These are phyloP conservation scores for Drosera capensis DNA, from an alignment of 148 eudicot genomes.

Conservation along the genomic window DNA sequence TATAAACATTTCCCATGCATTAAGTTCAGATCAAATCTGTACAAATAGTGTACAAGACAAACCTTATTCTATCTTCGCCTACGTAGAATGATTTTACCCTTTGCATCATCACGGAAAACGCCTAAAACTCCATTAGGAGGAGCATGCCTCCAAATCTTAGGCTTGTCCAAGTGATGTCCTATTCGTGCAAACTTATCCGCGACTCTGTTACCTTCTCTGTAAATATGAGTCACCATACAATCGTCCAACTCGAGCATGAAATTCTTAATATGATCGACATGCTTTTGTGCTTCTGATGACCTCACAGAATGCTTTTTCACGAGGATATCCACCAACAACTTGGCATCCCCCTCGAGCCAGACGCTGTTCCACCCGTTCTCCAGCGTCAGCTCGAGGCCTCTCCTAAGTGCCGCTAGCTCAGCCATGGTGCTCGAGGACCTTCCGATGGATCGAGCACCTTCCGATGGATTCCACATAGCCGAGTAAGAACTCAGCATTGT, in stretches of 20 bases:
- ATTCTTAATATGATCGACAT: constrained; percentile 28
- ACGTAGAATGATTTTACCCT: constrained; percentile 47
- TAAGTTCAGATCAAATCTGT: too few relatives aligned
- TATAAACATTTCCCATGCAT: too few relatives aligned
- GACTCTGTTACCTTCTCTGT: constrained; percentile 66
- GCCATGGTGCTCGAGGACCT: constrained; percentile 44
- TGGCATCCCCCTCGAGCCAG: constrained; percentile 92
- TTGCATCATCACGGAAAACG: constrained; percentile 58
- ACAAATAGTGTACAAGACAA: too few relatives aligned
- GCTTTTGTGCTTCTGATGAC: constrained; percentile 35
- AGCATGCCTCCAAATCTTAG: constrained; percentile 38
- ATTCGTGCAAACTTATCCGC: constrained; percentile 70
- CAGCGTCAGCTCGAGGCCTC: constrained; percentile 65
- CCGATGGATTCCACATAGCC: constrained; percentile 77
- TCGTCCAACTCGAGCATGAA: constrained; percentile 39
- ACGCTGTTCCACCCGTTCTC: constrained; percentile 58
- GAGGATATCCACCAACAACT: constrained; percentile 40
- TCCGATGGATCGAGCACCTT: too few relatives aligned
- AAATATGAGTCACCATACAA: constrained; percentile 48
- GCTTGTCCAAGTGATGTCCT: constrained; percentile 42
- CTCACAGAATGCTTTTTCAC: constrained; percentile 16
- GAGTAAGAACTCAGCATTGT: constrained; percentile 51
- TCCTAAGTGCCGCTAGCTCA: constrained; percentile 48
- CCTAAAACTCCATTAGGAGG: constrained; percentile 46
- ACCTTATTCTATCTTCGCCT: constrained; percentile 49